Conservation (phyloP, 2,329 filamentous ascomycete species). For the Fusarium cicatricum region DNA sequence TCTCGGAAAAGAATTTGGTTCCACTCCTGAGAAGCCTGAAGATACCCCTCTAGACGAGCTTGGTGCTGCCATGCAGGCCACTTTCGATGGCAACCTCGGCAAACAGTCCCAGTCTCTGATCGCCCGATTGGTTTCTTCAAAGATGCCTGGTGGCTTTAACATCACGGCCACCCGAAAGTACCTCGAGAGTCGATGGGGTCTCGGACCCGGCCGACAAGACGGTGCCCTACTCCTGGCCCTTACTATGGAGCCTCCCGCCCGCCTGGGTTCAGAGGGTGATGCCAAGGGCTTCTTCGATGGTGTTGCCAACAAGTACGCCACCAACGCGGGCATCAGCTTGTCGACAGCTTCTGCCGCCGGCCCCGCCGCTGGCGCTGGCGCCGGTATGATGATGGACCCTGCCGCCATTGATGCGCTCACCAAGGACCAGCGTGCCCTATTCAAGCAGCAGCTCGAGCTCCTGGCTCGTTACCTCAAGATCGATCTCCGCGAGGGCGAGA, state of each 20-base stretch:
- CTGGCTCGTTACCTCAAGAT: conserved; percentile 97
- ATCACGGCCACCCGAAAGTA: conserved; percentile 97
- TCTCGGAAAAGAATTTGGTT: conserved; percentile 97
- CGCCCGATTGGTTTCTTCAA: conserved; percentile 94
- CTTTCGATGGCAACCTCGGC: conserved; percentile 98
- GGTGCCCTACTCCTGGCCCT: conserved; percentile 87
- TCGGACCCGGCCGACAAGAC: conserved; percentile 87
- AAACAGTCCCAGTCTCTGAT: conserved; percentile 95
- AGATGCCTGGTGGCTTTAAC: conserved; percentile 99
- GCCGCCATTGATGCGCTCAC: conserved; percentile 96
- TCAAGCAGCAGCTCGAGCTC: conserved; percentile 98
- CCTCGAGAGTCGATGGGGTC: conserved; percentile 90
- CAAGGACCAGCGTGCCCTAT: conserved; percentile 93
- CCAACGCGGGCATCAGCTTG: conserved; percentile 82
- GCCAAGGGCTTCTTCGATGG: conserved; percentile 93
- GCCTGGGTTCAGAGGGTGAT: conserved; percentile 88
- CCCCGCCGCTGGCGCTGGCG: conserved; percentile 72
- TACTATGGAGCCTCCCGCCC: conserved; percentile 89
- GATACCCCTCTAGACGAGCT: conserved; percentile 96
- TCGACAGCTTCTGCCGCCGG: conserved; percentile 79
- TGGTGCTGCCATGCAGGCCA: conserved; percentile 93
- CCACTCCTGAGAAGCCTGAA: conserved; percentile 97
- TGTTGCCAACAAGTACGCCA: conserved; percentile 88
- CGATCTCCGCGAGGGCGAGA: conserved; percentile 95
- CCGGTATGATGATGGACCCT: conserved; percentile 99